Evolutionary conservation across 306 rosid species (phyloP), one percentile per base, ranked within the genome.

Genomic region (Gastrolobium villosum): DNA sequence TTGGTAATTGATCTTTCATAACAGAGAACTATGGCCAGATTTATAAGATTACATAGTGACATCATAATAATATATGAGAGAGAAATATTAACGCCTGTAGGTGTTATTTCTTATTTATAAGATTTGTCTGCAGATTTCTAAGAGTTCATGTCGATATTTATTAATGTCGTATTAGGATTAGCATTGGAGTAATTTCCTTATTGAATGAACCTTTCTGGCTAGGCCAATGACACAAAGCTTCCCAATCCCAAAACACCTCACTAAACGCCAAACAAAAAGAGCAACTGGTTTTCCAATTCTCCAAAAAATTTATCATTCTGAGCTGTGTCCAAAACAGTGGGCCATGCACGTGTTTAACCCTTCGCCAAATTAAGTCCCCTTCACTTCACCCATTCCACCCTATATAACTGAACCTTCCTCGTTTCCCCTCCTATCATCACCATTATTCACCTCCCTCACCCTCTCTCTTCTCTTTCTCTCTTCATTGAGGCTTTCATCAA

Each of bases 261-360:
- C 32, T 10, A 82, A 9, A 76, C 2, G 77, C 75, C 86, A 82
- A 87, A 82, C 26, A 20, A 68, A 79, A 76, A 43, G 14, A n/a
- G 86, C 93, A 80, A 85, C 74, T 80, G 83, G 89, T 84, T 68
- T 72, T 73, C 6, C 57, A 57, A 35, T 37, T 67, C 79, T 77
- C 77, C 85, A 75, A 77, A 83, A 76, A 81, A 70, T 74, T 56
- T 82, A 82, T 80, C 86, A 85, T 84, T 74, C 91, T 90, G 87
- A 89, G 97, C 97, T 90, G 96, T 85, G 84, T 81, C 31, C 80
- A 54, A 65, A 80, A 84, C 90, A 53, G 88, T 89, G 97, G 97
- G 94, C 93, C 98, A 85, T 79, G 82, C 89, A 70, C 87, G 62
- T 74, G 65, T 59, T 59, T 43, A 6, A 13, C 50, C 80, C 53